Evolutionary conservation across 371 early-diverging fungal genomes (phyloP), one percentile per base, ranked within the genome.

Genomic region (Lichtheimia ramosa): DNA sequence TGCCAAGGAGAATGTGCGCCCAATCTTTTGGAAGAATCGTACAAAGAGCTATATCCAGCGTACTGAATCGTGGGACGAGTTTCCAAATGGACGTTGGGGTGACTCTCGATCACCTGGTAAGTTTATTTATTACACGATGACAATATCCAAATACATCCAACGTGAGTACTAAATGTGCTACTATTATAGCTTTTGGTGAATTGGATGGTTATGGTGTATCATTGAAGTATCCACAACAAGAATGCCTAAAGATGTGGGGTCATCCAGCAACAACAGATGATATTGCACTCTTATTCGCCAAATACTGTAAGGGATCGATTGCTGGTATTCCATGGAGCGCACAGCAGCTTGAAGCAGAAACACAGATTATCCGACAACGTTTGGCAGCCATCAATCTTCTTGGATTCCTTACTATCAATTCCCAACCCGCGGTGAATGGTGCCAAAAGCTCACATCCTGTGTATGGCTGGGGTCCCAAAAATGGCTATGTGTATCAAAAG

Each of bases 31-130:
- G 97, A 90, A 89, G 77, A 96, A 98, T 79, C 89, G 96, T 41
- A 84, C 92, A 51, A 87, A 91, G 65, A 92, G 91, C 68, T 97
- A 98, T 78, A 89, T 97, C 62, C 75, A 86, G 55, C 90, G 97
- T 54, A 98, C 98, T 3, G 95, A 94, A 65, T 79, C 87, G 18
- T 98, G 98, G 98, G 97, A 98, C 75, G 97, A 97, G 64, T 98
- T 94, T 69, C 97, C 97, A 20, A 98, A 98, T 71, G 98, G 98
- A 40, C 90, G 98, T 50, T 98, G 97, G 98, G 97, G 97, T 39
- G 96, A 97, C 68, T 87, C 96, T 16, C 84, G 96, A 12, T 97
- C 97, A 8, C 89, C 92, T 34, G 79, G 64, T 63, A 59, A 7
- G 58, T 24, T 24, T 24, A 40, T 25, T 25, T 10, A 8, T n/a